Percentiles rank a stretch among this genome's conserved stretches.
phyloP scores from a whole-genome alignment of 345 rosid species.

The Streptanthus diversifolius region DNA sequence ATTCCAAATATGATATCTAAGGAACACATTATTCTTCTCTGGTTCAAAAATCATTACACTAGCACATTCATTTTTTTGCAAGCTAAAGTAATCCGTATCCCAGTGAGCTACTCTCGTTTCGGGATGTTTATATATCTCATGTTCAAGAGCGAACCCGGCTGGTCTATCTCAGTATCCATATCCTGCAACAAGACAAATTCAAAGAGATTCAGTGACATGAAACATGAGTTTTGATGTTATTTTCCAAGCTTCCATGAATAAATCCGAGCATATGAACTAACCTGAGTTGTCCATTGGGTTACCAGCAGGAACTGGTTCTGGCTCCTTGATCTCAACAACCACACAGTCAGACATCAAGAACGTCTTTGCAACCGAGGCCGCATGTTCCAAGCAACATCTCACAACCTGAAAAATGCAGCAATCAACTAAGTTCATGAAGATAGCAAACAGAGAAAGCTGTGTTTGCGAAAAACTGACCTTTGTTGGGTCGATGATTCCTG shows the following conservation, averaged over 20 bases:
- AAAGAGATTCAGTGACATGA: constrained; percentile 1
- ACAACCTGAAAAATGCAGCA: constrained; percentile 54
- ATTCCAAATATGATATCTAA: neutral
- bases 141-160: neutral
- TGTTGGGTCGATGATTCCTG: constrained; percentile 89
- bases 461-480: constrained; percentile 45
- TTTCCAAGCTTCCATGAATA: neutral
- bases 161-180: constrained; percentile 24
- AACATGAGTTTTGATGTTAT: constrained; percentile 5
- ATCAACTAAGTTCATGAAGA: neutral
- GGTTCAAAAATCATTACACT: constrained; percentile 19
- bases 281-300: constrained; percentile 97
- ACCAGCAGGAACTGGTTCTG: constrained; percentile 59
- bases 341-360: constrained; percentile 98
- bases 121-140: neutral
- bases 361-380: constrained; percentile 84
- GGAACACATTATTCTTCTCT: constrained; percentile 1
- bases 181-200: constrained; percentile 14
- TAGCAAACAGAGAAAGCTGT: neutral
- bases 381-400: constrained; percentile 95
- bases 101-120: constrained; percentile 20
- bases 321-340: constrained; percentile 90
- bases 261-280: constrained; percentile 18
- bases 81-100: constrained; percentile 18
- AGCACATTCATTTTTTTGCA: constrained; percentile 6